Base-by-base conservation (phyloP, 176 grass and related monocot species). In the Zoysia pacifica region DNA sequence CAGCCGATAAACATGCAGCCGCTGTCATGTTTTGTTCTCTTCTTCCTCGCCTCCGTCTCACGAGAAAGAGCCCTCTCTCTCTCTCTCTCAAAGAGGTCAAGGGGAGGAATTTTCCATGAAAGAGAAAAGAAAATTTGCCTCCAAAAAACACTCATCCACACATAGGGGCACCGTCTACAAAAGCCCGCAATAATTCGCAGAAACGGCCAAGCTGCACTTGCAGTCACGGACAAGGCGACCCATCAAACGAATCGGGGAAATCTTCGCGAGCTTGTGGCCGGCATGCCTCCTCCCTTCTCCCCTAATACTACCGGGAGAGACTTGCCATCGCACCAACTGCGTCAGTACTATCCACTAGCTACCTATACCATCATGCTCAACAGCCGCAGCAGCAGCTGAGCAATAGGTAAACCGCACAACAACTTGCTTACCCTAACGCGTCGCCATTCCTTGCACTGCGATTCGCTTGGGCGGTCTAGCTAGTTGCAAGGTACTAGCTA, bases 101-200 rank as follows among this genome's bases (percentile, higher is more conserved):
- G 19, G 3, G 19, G 3, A 44, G 15, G 15, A 16, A 49, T 36
- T 63, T 9, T 42, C 12, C 18, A 9, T 65, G 28, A 35, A 4
- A 19, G 49, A 28, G 65, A 28, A 70, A 11, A 55, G 51, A 70
- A 67, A 63, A 80, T 16, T 9, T 46, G 4, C 7, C 4, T 51
- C 70, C 44, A 36, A 80, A 97, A 84, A 77, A 88, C 64, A 83
- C 87, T 92, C 89, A 82, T 88, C 89, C 94, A 92, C 91, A 86
- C 73, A 75, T 10, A n/a, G 66, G 8, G 9, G 20, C 37, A 65
- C 62, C 51, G 48, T 15, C 63, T 79, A 20, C 48, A 66, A 67
- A 11, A 11, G 11, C 70, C 36, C 39, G 48, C 85, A 94, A 92
- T 90, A 88, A 90, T 94, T 85, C 70, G 67, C 75, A 65, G 79